Conservation (phyloP, 2,329 filamentous ascomycete genomes). For the Ceratocystis eucalypticola region DNA sequence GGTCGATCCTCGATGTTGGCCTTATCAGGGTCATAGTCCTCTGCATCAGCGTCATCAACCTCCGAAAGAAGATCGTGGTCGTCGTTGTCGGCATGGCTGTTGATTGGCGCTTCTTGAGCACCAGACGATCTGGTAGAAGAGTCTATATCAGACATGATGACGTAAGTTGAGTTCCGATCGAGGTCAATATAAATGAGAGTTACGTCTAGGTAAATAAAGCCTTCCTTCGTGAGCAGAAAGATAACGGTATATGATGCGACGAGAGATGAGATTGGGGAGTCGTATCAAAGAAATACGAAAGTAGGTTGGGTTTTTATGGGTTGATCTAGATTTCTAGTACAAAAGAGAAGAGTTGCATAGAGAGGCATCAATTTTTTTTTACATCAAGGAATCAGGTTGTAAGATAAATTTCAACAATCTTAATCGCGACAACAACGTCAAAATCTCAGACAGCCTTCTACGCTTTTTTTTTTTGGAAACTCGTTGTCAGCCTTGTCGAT, state of each 20-base stretch:
- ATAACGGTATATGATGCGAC: no score
- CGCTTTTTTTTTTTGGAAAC: not conserved
- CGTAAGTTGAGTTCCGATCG: not conserved
- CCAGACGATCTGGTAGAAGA: conserved; percentile 31
- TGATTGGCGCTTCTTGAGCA: conserved; percentile 6
- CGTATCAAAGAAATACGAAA: no score
- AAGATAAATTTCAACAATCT: not conserved
- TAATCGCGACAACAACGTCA: not conserved
- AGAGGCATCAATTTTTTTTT: no score
- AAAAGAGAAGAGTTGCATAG: no score
- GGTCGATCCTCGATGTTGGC: conserved; percentile 50
- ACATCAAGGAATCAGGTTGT: no score
- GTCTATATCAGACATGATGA: conserved; percentile 35
- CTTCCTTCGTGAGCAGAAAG: no score
- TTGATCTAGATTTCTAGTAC: no score
- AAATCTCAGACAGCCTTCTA: not conserved
- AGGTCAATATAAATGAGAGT: not conserved
- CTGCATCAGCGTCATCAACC: conserved; percentile 56
- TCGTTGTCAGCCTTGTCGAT: conserved; percentile 1
- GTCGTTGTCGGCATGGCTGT: conserved; percentile 26
- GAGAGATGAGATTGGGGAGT: no score
- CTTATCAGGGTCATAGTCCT: conserved; percentile 52
- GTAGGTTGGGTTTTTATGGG: no score
- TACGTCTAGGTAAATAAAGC: not conserved
- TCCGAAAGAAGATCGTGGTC: conserved; percentile 51